phyloP scores from a whole-genome alignment of 2,329 filamentous ascomycete species.

The Aspergillus carbonarius region DNA sequence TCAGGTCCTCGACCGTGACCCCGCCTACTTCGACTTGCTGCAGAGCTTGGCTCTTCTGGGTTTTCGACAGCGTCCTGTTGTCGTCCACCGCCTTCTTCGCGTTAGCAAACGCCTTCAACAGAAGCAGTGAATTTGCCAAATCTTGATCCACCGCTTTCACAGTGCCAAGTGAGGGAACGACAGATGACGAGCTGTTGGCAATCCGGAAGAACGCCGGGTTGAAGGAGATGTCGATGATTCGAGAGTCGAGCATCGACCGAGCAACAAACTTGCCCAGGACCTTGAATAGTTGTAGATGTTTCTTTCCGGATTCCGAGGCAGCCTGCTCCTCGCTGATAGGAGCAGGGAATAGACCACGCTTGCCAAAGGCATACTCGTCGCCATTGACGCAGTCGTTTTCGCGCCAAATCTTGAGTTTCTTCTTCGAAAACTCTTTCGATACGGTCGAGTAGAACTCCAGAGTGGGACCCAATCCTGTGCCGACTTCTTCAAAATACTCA shows the following conservation, averaged over 20 bases:
- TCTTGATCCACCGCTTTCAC: conserved; percentile 86
- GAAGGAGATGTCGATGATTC: conserved; percentile 96
- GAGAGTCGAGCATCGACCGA: conserved; percentile 94
- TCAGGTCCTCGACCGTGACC: conserved; percentile 78
- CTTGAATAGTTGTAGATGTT: conserved; percentile 83
- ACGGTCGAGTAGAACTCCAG: conserved; percentile 98
- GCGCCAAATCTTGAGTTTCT: conserved; percentile 94
- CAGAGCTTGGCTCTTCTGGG: conserved; percentile 69
- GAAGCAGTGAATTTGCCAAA: conserved; percentile 78
- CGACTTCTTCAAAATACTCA: conserved; percentile 98
- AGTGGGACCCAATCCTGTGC: conserved; percentile 90
- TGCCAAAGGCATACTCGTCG: conserved; percentile 81
- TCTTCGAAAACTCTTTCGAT: conserved; percentile 95
- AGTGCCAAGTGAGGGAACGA: conserved; percentile 82
- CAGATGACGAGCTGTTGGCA: conserved; percentile 65
- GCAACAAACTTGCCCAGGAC: conserved; percentile 96
- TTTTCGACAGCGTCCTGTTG: conserved; percentile 62
- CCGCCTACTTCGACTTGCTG: conserved; percentile 72
- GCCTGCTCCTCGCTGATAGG: conserved; percentile 81
- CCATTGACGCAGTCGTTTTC: conserved; percentile 73
- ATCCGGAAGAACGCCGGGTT: conserved; percentile 98
- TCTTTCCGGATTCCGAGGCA: conserved; percentile 74
- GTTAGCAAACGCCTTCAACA: conserved; percentile 81
- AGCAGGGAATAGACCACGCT: conserved; percentile 83
- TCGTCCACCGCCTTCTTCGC: conserved; percentile 81